phyloP scores from a whole-genome alignment of 2,329 filamentous ascomycete genomes.

The Aspergillus persii region DNA sequence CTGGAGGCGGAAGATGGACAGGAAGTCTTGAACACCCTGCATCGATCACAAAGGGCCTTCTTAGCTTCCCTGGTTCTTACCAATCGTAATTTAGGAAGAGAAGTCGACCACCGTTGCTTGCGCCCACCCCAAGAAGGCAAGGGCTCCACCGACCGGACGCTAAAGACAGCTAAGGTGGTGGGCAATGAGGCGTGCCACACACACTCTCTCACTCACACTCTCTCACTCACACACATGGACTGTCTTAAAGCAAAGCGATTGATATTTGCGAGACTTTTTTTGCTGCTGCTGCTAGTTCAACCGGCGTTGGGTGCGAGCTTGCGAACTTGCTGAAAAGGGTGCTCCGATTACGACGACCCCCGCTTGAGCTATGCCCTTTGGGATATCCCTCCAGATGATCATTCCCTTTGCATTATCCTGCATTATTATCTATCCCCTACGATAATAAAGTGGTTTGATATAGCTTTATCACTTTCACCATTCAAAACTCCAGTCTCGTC shows the following conservation, averaged over 20 bases:
- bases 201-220: background rate
- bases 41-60: constrained; percentile 19
- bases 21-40: constrained; percentile 22
- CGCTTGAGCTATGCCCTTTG: constrained; percentile 7
- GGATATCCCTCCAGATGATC: background rate
- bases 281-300: background rate
- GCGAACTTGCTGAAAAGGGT: constrained; percentile 4
- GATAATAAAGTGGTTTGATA: background rate
- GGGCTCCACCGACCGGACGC: constrained; percentile 12
- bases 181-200: constrained; percentile 9
- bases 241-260: background rate
- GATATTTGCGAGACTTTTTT: constrained; percentile 1
- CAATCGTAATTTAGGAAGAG: constrained; percentile 10
- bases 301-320: background rate
- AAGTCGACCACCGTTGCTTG: constrained; percentile 18
- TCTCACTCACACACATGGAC: constrained; percentile 3
- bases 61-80: constrained; percentile 2
- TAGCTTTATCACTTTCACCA: no score
- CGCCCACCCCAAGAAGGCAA: constrained; percentile 13
- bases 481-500: background rate
- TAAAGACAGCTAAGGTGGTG: constrained; percentile 16
- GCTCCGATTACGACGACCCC: constrained; percentile 17
- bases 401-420: background rate
- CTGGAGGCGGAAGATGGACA: constrained; percentile 8
- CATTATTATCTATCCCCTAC: background rate